phyloP scores from a whole-genome alignment of 768 basidiomycete species.

The Mycena maculata region DNA sequence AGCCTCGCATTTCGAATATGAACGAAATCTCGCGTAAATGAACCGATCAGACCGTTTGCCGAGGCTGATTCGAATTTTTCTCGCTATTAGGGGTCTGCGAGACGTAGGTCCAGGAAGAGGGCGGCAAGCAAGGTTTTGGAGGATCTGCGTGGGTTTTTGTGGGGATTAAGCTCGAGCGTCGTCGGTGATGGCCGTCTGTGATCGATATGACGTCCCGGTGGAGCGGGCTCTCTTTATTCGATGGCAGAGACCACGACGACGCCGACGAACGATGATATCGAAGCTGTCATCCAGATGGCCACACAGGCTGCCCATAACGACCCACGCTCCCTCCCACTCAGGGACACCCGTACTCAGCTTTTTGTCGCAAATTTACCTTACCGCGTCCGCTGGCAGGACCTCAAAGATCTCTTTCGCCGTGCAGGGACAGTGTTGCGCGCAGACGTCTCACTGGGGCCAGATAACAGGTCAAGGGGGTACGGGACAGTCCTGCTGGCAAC shows the following conservation, averaged over 20 bases:
- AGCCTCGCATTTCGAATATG: too few species aligned
- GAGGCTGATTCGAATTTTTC: too few species aligned
- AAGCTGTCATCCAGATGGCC: slow-evolving; percentile 92
- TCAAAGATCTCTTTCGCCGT: slow-evolving; percentile 96
- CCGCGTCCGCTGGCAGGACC: slow-evolving; percentile 98
- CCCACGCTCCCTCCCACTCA: slow-evolving; percentile 56
- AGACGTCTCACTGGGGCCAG: slow-evolving; percentile 82
- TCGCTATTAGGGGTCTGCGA: too few species aligned
- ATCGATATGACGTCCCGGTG: slow-evolving; percentile 26
- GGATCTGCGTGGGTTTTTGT: not conserved
- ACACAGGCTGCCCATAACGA: slow-evolving; percentile 72
- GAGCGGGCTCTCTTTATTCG: slow-evolving; percentile 14
- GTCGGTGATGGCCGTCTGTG: slow-evolving; percentile 15
- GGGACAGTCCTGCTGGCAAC: slow-evolving; percentile 95
- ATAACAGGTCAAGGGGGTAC: slow-evolving; percentile 92
- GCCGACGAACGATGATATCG: slow-evolving; percentile 83
- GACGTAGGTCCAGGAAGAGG: too few species aligned
- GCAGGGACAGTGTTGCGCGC: slow-evolving; percentile 91
- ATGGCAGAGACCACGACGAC: slow-evolving; percentile 28
- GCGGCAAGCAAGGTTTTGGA: not conserved
- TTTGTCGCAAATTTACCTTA: slow-evolving; percentile 98
- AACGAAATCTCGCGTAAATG: too few species aligned
- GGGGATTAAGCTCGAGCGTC: too few species aligned
- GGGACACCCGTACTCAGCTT: slow-evolving; percentile 93
- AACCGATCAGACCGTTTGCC: too few species aligned